Evolutionary conservation across 345 rosid genomes (phyloP), one percentile per base, ranked within the genome.

Genomic region (Citrus reticulata): DNA sequence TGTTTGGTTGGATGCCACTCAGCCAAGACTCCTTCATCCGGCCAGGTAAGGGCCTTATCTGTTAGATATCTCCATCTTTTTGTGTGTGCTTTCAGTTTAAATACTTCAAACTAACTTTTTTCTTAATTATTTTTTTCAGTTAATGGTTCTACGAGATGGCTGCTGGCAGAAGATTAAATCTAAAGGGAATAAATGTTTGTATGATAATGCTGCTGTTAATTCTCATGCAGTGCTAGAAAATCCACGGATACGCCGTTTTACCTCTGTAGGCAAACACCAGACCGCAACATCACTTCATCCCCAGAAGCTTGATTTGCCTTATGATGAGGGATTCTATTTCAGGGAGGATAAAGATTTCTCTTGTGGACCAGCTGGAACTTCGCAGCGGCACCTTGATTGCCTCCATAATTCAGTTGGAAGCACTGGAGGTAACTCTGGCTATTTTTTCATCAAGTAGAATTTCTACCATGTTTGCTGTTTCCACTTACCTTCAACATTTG

Each of bases 21-120:
- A 55, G 71, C 83, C 60, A 69, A 77, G 7, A 65, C 51, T 71
- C 79, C 13, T 77, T 78, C 87, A 4, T 64, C 84, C 57, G 68
- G 72, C 72, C 89, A 88, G 98, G 97, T 91, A 67, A 5, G 90
- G 59, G 39, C 22, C 76, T 70, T 70, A 64, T 67, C 73, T 78
- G 37, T 63, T 54, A 78, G 55, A 61, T 54, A 32, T 72, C n/a
- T 72, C 65, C 13, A 34, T 32, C 63, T 66, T 9, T 80, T 61
- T 51, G 17, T 6, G 34, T 24, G 69, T 14, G 32, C 65, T 68
- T 37, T 65, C 9, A 65, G 69, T 65, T 65, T 19, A 65, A 65
- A 34, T 19, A 7, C 24, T 9, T 51, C 34, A 62, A 25, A 55
- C 67, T 73, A 20, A 70, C 51, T n/a, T 77, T 54, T 51, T 46